A percentile compares a stretch with the other conserved stretches of the same genome.
These are phyloP conservation scores for Penicillium cosmopolitanum DNA, from an alignment of 495 filamentous ascomycete genomes.

Conservation along the genomic window DNA sequence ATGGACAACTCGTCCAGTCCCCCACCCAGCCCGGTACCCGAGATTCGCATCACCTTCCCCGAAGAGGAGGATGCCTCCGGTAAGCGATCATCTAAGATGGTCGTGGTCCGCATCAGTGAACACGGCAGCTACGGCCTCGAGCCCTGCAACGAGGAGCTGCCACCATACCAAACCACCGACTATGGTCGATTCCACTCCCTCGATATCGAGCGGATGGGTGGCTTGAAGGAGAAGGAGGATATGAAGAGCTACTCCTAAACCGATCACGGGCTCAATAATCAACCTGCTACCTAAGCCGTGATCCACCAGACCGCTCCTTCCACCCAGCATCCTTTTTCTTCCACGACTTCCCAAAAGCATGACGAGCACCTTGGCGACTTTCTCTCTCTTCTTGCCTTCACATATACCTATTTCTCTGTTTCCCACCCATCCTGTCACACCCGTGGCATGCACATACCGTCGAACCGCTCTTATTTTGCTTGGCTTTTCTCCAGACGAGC, in stretches of 20 bases:
- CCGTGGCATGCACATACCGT: conserved; percentile 41
- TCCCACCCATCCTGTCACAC: conserved; percentile 20
- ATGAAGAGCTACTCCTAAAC: conserved; percentile 40
- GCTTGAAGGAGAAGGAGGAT: conserved; percentile 84
- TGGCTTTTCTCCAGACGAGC: conserved; percentile 3
- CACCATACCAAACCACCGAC: conserved; percentile 81
- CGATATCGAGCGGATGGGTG: conserved; percentile 93
- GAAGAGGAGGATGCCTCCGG: conserved; percentile 89
- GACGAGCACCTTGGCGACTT: conserved; percentile 41
- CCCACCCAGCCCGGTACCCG: conserved; percentile 83
- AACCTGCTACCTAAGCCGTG: not conserved
- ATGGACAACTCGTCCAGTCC: conserved; percentile 74
- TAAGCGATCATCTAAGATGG: conserved; percentile 80
- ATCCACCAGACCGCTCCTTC: conserved; percentile 13
- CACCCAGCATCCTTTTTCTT: conserved; percentile 22
- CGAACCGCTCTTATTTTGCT: conserved; percentile 21
- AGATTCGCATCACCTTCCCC: conserved; percentile 98
- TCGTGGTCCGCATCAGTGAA: conserved; percentile 92
- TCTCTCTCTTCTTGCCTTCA: conserved; percentile 25
- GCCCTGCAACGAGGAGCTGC: conserved; percentile 79
- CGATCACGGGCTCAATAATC: conserved; percentile 5
- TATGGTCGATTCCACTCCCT: conserved; percentile 83
- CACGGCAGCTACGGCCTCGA: conserved; percentile 82
- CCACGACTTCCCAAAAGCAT: conserved; percentile 43
- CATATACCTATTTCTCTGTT: conserved; percentile 31